Percentiles rank a stretch among this genome's conserved stretches.
Conservation (phyloP, 495 filamentous ascomycete species). For the Diplogelasinospora grovesii region DNA sequence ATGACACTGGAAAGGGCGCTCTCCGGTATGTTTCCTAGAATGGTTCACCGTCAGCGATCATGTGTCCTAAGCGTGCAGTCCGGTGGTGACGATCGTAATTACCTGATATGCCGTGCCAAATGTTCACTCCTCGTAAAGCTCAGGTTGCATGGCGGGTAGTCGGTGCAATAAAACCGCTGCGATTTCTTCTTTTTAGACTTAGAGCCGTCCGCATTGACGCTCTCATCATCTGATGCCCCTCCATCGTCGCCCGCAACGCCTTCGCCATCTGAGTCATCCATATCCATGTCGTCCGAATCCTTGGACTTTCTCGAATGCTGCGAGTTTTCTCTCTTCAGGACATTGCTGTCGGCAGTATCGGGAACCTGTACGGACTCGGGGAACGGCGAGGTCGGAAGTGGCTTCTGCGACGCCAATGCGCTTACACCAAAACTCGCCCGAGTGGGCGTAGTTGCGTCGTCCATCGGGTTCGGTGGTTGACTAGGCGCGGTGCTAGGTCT, state of each 20-base stretch:
- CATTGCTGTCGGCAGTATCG: conserved; percentile 32
- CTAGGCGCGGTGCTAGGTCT: conserved; percentile 42
- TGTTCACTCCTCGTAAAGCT: conserved; percentile 98
- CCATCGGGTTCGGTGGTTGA: conserved; percentile 30
- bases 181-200: conserved; percentile 91
- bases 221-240: conserved; percentile 73
- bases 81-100: conserved; percentile 10
- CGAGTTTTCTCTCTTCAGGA: conserved; percentile 51
- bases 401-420: conserved; percentile 48
- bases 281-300: conserved; percentile 67
- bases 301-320: conserved; percentile 57
- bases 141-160: conserved; percentile 88
- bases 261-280: conserved; percentile 66
- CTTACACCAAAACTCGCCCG: conserved; percentile 45
- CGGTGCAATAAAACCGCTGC: conserved; percentile 94
- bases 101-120: conserved; percentile 89
- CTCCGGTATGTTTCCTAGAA: conserved; percentile 88
- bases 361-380: conserved; percentile 45
- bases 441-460: conserved; percentile 56
- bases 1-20: conserved; percentile 95
- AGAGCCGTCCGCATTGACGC: conserved; percentile 57
- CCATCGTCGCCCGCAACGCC: conserved; percentile 43
- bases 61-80: not conserved
- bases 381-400: conserved; percentile 54
- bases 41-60: conserved; percentile 19